Conservation (phyloP, 2,329 filamentous ascomycete species). For the Aspergillus vadensis region DNA sequence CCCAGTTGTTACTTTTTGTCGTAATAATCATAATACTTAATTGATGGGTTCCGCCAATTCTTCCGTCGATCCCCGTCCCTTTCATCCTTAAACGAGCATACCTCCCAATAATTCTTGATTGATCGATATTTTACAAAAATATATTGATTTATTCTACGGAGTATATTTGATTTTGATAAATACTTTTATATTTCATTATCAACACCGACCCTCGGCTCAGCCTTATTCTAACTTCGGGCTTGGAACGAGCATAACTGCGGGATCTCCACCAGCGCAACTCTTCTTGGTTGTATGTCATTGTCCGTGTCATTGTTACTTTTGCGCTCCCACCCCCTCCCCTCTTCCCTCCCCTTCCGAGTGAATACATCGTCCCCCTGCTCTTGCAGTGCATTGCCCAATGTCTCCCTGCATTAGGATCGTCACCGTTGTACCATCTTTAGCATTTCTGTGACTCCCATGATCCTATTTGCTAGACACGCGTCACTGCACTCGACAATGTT, state of each 20-base stretch:
- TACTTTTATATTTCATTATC: neutral
- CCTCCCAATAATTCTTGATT: neutral
- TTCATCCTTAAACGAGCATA: neutral
- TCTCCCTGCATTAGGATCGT: conserved; percentile 26
- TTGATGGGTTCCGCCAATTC: conserved; percentile 7
- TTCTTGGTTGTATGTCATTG: conserved; percentile 12
- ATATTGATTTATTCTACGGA: too few species aligned
- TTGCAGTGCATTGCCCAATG: conserved; percentile 11
- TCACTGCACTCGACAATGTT: conserved; percentile 17
- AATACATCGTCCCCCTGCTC: neutral
- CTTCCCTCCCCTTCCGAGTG: conserved; percentile 1
- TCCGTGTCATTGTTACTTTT: neutral
- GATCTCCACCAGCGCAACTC: conserved; percentile 10
- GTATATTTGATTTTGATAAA: too few species aligned
- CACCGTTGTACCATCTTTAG: conserved; percentile 15
- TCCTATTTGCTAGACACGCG: conserved; percentile 22
- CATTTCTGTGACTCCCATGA: conserved; percentile 10
- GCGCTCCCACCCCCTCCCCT: conserved; percentile 1
- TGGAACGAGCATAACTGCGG: conserved; percentile 3
- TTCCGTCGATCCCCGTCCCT: conserved; percentile 2
- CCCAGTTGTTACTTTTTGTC: conserved; percentile 23
- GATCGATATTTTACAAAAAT: too few species aligned
- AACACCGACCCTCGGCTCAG: neutral
- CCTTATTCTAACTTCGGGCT: conserved; percentile 1
- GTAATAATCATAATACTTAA: conserved; percentile 18